These are phyloP conservation scores for Lablab purpureus DNA, from an alignment of 306 rosid species.

Conservation along the genomic window DNA sequence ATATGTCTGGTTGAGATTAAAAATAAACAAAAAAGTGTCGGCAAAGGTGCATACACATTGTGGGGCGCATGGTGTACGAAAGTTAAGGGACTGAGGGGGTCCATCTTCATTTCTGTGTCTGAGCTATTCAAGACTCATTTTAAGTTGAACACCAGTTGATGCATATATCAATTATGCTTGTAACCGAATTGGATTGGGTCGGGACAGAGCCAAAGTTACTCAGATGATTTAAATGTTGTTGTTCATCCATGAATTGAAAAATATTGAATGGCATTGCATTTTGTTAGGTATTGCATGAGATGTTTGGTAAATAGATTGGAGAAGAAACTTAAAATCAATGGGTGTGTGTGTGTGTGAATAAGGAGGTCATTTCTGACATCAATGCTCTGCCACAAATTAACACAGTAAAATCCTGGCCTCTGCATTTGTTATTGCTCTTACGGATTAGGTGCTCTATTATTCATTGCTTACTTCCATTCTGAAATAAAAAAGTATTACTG, in stretches of 20 bases:
- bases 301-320: constrained; percentile 24
- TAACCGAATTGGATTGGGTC: constrained; percentile 42
- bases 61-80: constrained; percentile 43
- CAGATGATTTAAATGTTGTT: constrained; percentile 11
- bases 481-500: not conserved
- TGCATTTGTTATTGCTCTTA: constrained; percentile 33
- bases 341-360: constrained; percentile 34
- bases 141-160: constrained; percentile 46
- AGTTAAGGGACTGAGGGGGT: constrained; percentile 31
- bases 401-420: constrained; percentile 37
- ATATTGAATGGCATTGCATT: constrained; percentile 44
- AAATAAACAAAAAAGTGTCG: constrained; percentile 1
- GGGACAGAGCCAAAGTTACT: constrained; percentile 38
- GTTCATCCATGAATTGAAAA: constrained; percentile 20
- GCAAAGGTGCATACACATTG: constrained; percentile 33
- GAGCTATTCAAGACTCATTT: constrained; percentile 29
- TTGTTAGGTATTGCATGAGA: constrained; percentile 52
- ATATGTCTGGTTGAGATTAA: not conserved
- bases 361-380: constrained; percentile 42
- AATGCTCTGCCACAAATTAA: constrained; percentile 42
- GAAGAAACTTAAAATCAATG: constrained; percentile 47
- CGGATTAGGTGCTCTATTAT: constrained; percentile 22
- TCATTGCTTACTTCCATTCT: not conserved
- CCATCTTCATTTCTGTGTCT: constrained; percentile 34
- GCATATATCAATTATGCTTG: constrained; percentile 41